Evolutionary conservation across 2,329 filamentous ascomycete genomes (phyloP), one percentile per base, ranked within the genome.

Genomic region (Kalmusia sp.): DNA sequence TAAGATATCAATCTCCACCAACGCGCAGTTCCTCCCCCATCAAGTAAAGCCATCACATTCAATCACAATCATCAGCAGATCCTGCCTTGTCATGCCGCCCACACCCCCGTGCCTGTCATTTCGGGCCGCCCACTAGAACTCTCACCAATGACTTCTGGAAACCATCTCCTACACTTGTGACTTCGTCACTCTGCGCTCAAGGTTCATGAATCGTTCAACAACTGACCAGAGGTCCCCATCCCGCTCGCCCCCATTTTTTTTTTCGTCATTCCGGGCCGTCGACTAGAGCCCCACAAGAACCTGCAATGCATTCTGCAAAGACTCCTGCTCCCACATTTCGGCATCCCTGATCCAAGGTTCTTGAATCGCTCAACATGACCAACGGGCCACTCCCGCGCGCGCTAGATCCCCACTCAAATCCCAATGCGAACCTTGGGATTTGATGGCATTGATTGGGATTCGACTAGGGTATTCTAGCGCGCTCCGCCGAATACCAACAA

Each of bases 1-100:
- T 15, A 34, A 34, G 43, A 47, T n/a, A n/a, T 28, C n/a, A 37
- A 47, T 37, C 22, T 47, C 44, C 15, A 28, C n/a, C 31, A 27
- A 11, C 44, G 43, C 33, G n/a, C 22, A 3, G 22, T 38, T 28
- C 15, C n/a, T n/a, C 24, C 44, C 33, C 22, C 4, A 35, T 47
- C 33, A 19, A 30, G 44, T 14, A 28, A 37, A 47, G 44, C 44
- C 33, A 21, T 37, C 44, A 47, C 44, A 47, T 21, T 14, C 31
- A 8, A 37, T 46, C 43, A 37, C 24, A 21, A n/a, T 9, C n/a
- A 21, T 28, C n/a, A 30, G 33, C 44, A 30, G 11, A 35, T 46
- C 31, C 19, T n/a, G 22, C 28, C 31, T 35, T 22, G 19, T 17
- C 15, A 25, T 17, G 17, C 15, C 43, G 31, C n/a, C 35, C 31